Base-by-base conservation (phyloP, 805 yeast genomes). In the Myxozyma vanderwaltii region DNA sequence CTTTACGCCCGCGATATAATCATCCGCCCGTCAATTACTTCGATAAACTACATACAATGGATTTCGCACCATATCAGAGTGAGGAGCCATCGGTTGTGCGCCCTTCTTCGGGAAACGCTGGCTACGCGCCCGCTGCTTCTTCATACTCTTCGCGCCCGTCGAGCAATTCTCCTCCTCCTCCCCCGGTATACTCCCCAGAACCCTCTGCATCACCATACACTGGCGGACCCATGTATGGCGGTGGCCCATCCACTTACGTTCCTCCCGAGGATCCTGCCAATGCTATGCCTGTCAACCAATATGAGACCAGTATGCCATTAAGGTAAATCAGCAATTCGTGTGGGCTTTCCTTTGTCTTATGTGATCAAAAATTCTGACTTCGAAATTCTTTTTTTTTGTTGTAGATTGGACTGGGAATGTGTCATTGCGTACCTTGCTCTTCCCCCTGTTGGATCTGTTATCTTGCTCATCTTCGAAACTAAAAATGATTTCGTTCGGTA, bases 61-160 rank as follows among this genome's bases (percentile, higher is more conserved):
- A 62, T 62, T 62, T 62, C 54, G 64, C 65, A 12, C 65, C 65
- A 12, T 62, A 62, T 50, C 65, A 62, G 48, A 62, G 65, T 35
- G 65, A 62, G 44, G 65, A 62, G 51, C 65, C 65, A n/a, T 60
- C 65, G 2, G 50, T 33, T 10, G 23, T 48, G 33, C 65, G 65
- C 41, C 36, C 63, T 12, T 36, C 24, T 26, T 19, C 41, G 8
- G 26, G 40, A 17, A 45, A 56, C 38, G 26, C 44, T 4, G 39
- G 54, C 27, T 43, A 58, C 46, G 36, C 62, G 19, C 63, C 63
- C 3, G 35, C 57, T 10, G 35, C 56, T 10, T 27, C 47, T 4
- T 29, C 33, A 26, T 33, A 17, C 26, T 46, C 38, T 13, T 17
- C 44, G 17, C 49, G 55, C 38, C 51, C 54, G n/a, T 33, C 47